A percentile compares a stretch with the other conserved stretches of the same genome.
phyloP scores from a whole-genome alignment of 2,329 filamentous ascomycete genomes.

The Colletotrichum godetiae region DNA sequence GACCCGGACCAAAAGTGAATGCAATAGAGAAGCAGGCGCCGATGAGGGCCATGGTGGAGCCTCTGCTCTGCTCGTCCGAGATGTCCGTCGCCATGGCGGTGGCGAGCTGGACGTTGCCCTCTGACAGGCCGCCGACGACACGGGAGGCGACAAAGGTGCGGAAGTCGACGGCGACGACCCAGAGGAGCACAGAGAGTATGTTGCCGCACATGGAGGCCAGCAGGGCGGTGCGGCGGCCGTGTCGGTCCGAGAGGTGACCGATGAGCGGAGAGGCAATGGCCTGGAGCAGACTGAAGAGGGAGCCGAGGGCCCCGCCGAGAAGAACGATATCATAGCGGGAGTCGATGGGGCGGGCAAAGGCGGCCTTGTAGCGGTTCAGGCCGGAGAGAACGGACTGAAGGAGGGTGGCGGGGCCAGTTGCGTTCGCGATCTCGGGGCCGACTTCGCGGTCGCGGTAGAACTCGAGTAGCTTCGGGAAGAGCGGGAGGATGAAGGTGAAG shows the following conservation, averaged over 20 bases:
- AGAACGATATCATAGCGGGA: conserved; percentile 97
- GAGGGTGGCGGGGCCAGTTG: conserved; percentile 68
- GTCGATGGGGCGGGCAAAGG: conserved; percentile 92
- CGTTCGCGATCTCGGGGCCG: conserved; percentile 51
- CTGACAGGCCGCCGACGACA: conserved; percentile 90
- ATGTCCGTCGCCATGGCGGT: conserved; percentile 98
- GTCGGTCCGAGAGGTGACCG: conserved; percentile 85
- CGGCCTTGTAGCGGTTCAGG: conserved; percentile 93
- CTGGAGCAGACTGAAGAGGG: conserved; percentile 92
- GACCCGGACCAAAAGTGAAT: conserved; percentile 94
- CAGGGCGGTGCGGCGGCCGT: conserved; percentile 88
- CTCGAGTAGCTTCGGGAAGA: conserved; percentile 94
- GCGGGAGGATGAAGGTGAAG: conserved; percentile 96
- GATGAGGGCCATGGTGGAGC: conserved; percentile 94
- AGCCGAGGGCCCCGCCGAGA: conserved; percentile 91
- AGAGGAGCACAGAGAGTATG: conserved; percentile 90
- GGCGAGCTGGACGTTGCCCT: conserved; percentile 96
- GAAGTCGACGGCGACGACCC: conserved; percentile 94
- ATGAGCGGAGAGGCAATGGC: conserved; percentile 93
- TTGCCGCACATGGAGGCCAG: conserved; percentile 94
- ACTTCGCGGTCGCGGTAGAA: conserved; percentile 93
- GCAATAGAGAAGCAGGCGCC: conserved; percentile 97
- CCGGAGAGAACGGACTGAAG: conserved; percentile 84
- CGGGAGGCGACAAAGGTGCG: conserved; percentile 95
- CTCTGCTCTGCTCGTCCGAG: conserved; percentile 84